Evolutionary conservation across 1,284 basidiomycete genomes (phyloP).

Genomic region (Anthracocystis walkeri): DNA sequence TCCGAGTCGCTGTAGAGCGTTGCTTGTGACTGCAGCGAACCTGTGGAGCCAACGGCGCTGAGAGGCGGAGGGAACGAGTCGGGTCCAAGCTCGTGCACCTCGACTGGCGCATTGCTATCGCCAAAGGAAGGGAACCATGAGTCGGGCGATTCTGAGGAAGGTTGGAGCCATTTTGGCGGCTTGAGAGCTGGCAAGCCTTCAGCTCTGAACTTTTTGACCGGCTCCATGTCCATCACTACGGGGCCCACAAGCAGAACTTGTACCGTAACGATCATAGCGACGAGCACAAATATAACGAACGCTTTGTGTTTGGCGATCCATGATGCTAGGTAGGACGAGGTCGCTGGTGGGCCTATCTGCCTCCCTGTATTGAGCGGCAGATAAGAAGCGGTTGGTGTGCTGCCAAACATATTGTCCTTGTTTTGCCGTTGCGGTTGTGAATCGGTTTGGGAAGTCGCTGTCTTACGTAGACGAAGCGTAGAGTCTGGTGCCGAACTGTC

Average conservation of each 20-base stretch:
- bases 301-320: slow-evolving; percentile 53
- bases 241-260: slow-evolving; percentile 44
- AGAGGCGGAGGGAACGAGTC: slow-evolving; percentile 31
- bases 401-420: slow-evolving; percentile 36
- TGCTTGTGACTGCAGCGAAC: slow-evolving; percentile 14
- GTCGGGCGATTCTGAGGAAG: slow-evolving; percentile 20
- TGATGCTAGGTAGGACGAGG: slow-evolving; percentile 33
- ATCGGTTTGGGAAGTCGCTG: not conserved
- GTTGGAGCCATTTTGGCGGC: slow-evolving; percentile 30
- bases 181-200: slow-evolving; percentile 28
- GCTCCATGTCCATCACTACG: slow-evolving; percentile 39
- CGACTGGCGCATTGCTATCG: not conserved
- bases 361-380: slow-evolving; percentile 37
- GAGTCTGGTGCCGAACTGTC: slow-evolving; percentile 7
- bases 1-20: slow-evolving; percentile 46
- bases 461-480: slow-evolving; percentile 32
- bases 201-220: slow-evolving; percentile 37
- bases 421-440: not conserved
- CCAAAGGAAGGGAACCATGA: slow-evolving; percentile 30
- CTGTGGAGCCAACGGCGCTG: slow-evolving; percentile 18
- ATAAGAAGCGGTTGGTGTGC: slow-evolving; percentile 34
- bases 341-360: slow-evolving; percentile 25
- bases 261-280: slow-evolving; percentile 36
- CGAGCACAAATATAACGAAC: slow-evolving; percentile 38
- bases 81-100: slow-evolving; percentile 16